Conservation (phyloP, 371 early-diverging fungal species). For the Smittium mucronatum region DNA sequence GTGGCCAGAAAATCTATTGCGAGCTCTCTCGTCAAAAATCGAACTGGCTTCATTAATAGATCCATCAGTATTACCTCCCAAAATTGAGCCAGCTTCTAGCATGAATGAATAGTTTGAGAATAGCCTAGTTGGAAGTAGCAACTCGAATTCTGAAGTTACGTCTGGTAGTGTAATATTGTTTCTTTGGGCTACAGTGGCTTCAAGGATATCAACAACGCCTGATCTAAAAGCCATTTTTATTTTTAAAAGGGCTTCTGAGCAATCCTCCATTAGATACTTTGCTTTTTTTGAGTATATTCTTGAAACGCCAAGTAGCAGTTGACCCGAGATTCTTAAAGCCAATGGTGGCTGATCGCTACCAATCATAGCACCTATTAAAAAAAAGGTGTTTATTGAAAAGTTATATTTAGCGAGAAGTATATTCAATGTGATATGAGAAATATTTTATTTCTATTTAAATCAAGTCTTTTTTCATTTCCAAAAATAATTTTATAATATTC, state of each 20-base stretch:
- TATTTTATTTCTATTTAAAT: too few relatives aligned
- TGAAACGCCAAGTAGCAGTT: slow-evolving; percentile 90
- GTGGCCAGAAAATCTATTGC: slow-evolving; percentile 25
- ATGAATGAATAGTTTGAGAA: slow-evolving; percentile 36
- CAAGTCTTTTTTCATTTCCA: too few relatives aligned
- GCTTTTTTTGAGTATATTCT: slow-evolving; percentile 95
- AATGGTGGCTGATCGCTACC: slow-evolving; percentile 67
- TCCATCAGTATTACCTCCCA: background rate
- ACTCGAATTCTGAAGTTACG: slow-evolving; percentile 74
- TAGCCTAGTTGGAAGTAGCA: slow-evolving; percentile 60
- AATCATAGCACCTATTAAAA: slow-evolving; percentile 61
- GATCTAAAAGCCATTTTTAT: slow-evolving; percentile 86
- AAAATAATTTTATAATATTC: too few relatives aligned
- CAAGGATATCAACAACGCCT: slow-evolving; percentile 77
- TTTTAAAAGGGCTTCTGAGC: slow-evolving; percentile 87
- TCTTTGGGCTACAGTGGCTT: slow-evolving; percentile 52
- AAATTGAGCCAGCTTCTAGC: slow-evolving; percentile 20
- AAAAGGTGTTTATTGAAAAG: background rate
- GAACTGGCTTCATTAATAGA: background rate
- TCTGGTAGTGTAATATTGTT: slow-evolving; percentile 82
- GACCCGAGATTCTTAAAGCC: slow-evolving; percentile 90
- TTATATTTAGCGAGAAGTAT: background rate
- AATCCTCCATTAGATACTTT: slow-evolving; percentile 91
- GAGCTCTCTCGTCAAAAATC: slow-evolving; percentile 9
- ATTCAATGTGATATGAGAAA: too few relatives aligned